These are phyloP conservation scores for Xylariaceae sp. DNA, from an alignment of 2,329 filamentous ascomycete species.

Conservation along the genomic window DNA sequence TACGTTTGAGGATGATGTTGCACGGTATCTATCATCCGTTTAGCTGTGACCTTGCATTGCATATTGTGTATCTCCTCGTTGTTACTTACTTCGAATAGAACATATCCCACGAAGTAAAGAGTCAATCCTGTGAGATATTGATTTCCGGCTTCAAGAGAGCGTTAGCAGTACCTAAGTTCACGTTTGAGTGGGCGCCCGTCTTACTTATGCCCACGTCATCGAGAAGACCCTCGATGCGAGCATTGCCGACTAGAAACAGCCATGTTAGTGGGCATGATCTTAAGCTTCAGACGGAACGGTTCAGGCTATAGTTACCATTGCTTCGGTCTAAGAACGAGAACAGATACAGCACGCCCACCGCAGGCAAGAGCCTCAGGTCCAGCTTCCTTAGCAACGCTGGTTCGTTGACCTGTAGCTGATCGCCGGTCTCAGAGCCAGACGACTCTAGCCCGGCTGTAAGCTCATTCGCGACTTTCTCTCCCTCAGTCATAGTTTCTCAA, in stretches of 20 bases:
- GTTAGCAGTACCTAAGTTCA: constrained; percentile 4
- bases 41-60: constrained; percentile 4
- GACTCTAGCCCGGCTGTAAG: constrained; percentile 15
- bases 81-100: constrained; percentile 54
- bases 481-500: constrained; percentile 11
- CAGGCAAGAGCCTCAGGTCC: constrained; percentile 54
- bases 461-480: constrained; percentile 18
- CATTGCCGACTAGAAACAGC: constrained; percentile 55
- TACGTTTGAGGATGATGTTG: constrained; percentile 64
- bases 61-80: neutral
- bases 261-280: constrained; percentile 22
- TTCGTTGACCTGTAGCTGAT: constrained; percentile 49
- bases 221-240: constrained; percentile 57
- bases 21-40: constrained; percentile 52
- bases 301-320: constrained; percentile 53
- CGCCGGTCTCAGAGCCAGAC: constrained; percentile 29
- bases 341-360: constrained; percentile 57
- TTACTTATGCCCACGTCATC: constrained; percentile 56
- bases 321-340: constrained; percentile 60
- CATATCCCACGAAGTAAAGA: constrained; percentile 66
- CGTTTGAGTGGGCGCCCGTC: neutral
- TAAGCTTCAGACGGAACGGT: constrained; percentile 36
- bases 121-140: constrained; percentile 68
- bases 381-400: constrained; percentile 60
- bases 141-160: constrained; percentile 49